Conservation (phyloP, 1,284 basidiomycete genomes). For the Ustilago lituana region DNA sequence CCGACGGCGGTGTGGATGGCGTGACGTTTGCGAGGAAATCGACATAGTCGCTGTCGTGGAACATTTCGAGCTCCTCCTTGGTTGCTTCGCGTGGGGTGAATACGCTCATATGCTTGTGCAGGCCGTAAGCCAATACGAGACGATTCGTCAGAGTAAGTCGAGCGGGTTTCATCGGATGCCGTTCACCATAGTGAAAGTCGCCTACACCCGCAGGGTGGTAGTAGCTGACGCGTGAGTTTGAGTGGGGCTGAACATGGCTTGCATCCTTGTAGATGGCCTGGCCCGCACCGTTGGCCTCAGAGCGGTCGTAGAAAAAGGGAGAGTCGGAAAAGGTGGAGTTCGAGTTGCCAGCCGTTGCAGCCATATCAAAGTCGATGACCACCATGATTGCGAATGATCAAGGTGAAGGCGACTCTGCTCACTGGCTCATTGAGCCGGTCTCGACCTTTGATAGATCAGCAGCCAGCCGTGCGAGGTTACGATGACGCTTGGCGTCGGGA, state of each 20-base stretch:
- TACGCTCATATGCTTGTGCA: constrained; percentile 95
- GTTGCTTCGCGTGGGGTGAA: constrained; percentile 90
- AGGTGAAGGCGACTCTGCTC: background rate
- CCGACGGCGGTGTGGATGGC: constrained; percentile 57
- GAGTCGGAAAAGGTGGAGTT: constrained; percentile 61
- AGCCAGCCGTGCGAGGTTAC: background rate
- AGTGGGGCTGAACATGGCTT: constrained; percentile 58
- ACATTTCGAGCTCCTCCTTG: constrained; percentile 85
- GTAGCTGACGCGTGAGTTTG: constrained; percentile 82
- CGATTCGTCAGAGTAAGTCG: constrained; percentile 92
- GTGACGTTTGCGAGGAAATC: constrained; percentile 82
- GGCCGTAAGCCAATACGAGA: constrained; percentile 92
- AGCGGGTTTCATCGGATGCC: constrained; percentile 98
- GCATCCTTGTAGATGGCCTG: constrained; percentile 51
- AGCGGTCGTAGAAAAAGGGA: constrained; percentile 64
- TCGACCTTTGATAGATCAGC: background rate
- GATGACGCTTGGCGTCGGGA: background rate
- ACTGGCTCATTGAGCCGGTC: background rate
- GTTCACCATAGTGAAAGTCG: constrained; percentile 81
- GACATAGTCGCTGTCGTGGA: constrained; percentile 92
- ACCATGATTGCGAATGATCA: constrained; percentile 42
- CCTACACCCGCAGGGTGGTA: constrained; percentile 95
- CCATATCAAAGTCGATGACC: constrained; percentile 60
- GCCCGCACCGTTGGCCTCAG: constrained; percentile 39
- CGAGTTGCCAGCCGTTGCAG: constrained; percentile 31